Evolutionary conservation across 176 grass and related monocot genomes (phyloP).

Genomic region (Chrysopogon serrulatus): DNA sequence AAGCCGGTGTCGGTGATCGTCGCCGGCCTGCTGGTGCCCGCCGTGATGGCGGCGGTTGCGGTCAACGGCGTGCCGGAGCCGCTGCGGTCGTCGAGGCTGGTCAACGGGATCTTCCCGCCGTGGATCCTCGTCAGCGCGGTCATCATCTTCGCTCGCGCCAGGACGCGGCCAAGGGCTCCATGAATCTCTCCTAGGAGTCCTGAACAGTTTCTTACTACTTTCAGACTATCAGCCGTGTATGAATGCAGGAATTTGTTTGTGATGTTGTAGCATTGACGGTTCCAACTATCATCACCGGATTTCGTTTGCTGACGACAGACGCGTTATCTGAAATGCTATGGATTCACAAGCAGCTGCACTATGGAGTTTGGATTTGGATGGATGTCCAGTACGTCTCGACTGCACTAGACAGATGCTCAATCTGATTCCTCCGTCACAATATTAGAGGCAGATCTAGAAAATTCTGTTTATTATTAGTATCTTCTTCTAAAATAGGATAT

Average conservation of each 20-base stretch:
- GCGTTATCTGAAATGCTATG: neutral
- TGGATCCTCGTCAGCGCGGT: conserved; percentile 54
- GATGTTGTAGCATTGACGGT: neutral
- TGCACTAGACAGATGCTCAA: no score
- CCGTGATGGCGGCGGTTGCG: conserved; percentile 26
- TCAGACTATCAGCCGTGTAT: neutral
- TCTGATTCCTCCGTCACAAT: no score
- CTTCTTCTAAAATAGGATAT: neutral
- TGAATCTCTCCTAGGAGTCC: neutral
- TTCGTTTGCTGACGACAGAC: neutral
- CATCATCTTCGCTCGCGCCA: conserved; percentile 42
- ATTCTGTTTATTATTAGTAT: neutral
- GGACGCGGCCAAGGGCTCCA: conserved; percentile 33
- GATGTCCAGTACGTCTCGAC: neutral
- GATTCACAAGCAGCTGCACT: neutral
- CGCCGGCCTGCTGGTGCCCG: conserved; percentile 42
- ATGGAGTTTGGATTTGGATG: neutral
- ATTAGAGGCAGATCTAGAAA: neutral
- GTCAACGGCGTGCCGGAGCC: conserved; percentile 42
- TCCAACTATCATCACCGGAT: neutral
- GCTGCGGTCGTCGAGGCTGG: conserved; percentile 21
- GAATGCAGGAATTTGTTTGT: neutral
- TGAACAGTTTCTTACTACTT: neutral
- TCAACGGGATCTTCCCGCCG: conserved; percentile 35
- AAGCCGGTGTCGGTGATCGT: conserved; percentile 46